Percentiles rank a stretch among this genome's conserved stretches.
These are phyloP conservation scores for Metroxylon sagu DNA, from an alignment of 176 grass and related monocot genomes.

Conservation along the genomic window DNA sequence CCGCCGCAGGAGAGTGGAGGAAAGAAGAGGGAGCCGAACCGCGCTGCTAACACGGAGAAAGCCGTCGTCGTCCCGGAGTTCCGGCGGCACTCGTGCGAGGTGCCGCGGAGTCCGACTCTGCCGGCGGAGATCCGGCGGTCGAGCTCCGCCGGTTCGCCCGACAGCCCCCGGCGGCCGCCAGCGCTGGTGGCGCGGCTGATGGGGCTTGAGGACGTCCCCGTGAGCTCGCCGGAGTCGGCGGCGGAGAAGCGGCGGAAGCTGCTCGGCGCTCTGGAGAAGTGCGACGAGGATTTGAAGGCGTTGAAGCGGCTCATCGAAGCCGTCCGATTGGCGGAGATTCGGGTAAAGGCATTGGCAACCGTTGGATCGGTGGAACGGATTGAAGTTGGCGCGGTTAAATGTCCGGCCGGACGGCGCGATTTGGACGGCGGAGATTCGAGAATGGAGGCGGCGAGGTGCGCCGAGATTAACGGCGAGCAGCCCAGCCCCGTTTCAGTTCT, in stretches of 20 bases:
- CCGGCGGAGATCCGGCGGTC: conserved; percentile 48
- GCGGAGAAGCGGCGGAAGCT: conserved; percentile 70
- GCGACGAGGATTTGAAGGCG: conserved; percentile 86
- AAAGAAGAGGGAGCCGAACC: conserved; percentile 4
- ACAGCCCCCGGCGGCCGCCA: conserved; percentile 35
- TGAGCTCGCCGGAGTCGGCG: conserved; percentile 22
- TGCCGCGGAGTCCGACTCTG: conserved; percentile 67
- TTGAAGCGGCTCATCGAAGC: conserved; percentile 77
- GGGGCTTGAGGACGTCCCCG: conserved; percentile 63
- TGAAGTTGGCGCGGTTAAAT: background rate
- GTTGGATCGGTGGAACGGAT: background rate
- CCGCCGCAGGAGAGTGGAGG: background rate
- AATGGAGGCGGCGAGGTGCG: background rate
- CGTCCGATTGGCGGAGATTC: conserved; percentile 46
- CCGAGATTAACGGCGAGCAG: conserved; percentile 16
- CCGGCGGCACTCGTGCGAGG: conserved; percentile 52
- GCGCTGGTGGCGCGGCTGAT: conserved; percentile 86
- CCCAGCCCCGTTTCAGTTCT: conserved; percentile 85
- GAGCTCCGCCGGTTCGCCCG: conserved; percentile 18
- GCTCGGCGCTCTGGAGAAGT: conserved; percentile 90
- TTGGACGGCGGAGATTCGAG: conserved; percentile 14
- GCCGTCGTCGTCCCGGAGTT: background rate
- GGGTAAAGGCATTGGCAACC: conserved; percentile 11
- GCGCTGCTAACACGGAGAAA: background rate
- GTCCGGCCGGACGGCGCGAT: background rate